Base-by-base conservation (phyloP, 164 flowering plant species). In the Magnolia officinalis region DNA sequence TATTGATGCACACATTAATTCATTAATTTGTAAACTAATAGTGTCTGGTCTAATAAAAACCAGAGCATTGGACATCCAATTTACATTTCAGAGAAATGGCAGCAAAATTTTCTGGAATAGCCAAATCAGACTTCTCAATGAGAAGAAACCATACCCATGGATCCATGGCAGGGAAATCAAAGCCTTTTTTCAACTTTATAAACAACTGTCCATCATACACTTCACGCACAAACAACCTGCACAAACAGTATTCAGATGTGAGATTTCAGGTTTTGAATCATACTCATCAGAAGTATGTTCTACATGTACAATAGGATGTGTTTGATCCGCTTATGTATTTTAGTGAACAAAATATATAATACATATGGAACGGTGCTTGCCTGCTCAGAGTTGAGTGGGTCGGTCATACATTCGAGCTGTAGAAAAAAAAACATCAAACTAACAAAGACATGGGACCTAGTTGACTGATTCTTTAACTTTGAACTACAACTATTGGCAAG, bases 141-240 rank as follows among this genome's bases (percentile, higher is more conserved):
- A 11, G 69, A 18, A 52, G 37, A 72, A 59, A 82, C 78, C 84
- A 63, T 79, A 95, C 99, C 99, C 99, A 96, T 8, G 91, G 98
- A 89, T 96, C 98, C 99, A 93, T 89, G 74, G 93, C 95, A 79
- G 99, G 99, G 18, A 96, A 82, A 81, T 88, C 72, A 26, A 88
- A 52, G 72, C 99, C 99, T 74, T 88, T 92, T 78, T 90, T 91
- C 86, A 93, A 80, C 84, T 91, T 93, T 64, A 96, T 75, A 64
- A 91, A 84, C 76, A 96, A 78, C 21, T 91, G 95, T 14, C 99
- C 99, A 81, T 92, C 97, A 85, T 96, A 96, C 49, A 90, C 86
- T 85, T 91, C 95, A 8, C 90, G 90, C 8, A 93, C 80, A 89
- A 96, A 96, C 50, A 83, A 86, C 87, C 99, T 95, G 88, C 74